Percentiles rank a stretch among this genome's conserved stretches.
Conservation (phyloP, 73 alveolate species). For the Tetrahymena thermophila region DNA sequence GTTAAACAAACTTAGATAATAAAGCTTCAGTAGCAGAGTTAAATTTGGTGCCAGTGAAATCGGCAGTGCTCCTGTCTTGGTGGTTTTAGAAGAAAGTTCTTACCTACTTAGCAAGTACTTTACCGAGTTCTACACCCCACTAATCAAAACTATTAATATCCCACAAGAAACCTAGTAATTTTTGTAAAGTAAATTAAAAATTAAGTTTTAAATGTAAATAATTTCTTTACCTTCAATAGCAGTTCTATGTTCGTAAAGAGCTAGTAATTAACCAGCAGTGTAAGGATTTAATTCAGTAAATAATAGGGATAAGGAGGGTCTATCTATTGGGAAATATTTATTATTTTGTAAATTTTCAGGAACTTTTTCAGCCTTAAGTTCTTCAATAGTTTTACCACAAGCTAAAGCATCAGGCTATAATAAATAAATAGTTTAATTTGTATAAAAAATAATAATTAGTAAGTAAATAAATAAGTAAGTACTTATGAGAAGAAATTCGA, state of each 20-base stretch:
- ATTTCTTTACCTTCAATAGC: slow-evolving; percentile 42
- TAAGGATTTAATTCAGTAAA: slow-evolving; percentile 48
- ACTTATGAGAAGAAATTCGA: slow-evolving; percentile 69
- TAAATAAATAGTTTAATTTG: not conserved
- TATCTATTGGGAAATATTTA: slow-evolving; percentile 60
- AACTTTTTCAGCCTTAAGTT: slow-evolving; percentile 50
- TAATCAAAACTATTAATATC: slow-evolving; percentile 59
- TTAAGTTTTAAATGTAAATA: not conserved
- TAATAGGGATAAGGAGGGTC: slow-evolving; percentile 49
- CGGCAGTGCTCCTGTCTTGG: slow-evolving; percentile 20
- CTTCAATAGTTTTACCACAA: slow-evolving; percentile 57
- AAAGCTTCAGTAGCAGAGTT: slow-evolving; percentile 24
- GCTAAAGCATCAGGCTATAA: slow-evolving; percentile 73
- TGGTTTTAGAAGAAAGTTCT: slow-evolving; percentile 45
- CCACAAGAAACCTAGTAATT: slow-evolving; percentile 43
- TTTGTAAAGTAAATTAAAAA: not conserved
- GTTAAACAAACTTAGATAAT: not conserved
- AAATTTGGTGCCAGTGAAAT: slow-evolving; percentile 2
- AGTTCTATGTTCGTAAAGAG: slow-evolving; percentile 67
- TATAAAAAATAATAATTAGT: not conserved
- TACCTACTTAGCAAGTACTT: slow-evolving; percentile 59
- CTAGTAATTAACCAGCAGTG: slow-evolving; percentile 55
- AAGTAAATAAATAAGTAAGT: no score
- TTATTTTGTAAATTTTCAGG: slow-evolving; percentile 53
- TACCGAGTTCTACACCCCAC: slow-evolving; percentile 78